phyloP scores from a whole-genome alignment of 176 grass and related monocot species.

The Cocos nucifera region DNA sequence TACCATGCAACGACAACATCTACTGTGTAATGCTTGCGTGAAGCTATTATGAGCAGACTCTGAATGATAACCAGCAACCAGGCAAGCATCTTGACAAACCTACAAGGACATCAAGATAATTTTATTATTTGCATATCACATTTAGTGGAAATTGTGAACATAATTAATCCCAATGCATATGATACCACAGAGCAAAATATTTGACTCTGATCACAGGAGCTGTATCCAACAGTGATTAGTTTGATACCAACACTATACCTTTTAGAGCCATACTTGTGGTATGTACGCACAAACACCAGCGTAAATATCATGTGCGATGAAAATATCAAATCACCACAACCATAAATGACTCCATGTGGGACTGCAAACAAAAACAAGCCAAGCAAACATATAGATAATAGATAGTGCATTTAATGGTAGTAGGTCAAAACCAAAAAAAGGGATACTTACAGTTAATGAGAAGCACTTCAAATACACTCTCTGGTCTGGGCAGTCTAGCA shows the following conservation, averaged over 20 bases:
- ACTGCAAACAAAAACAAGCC: constrained; percentile 41
- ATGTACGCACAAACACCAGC: constrained; percentile 83
- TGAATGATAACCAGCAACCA: constrained; percentile 76
- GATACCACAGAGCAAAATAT: too few species aligned
- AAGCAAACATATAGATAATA: not conserved
- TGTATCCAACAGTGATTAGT: too few species aligned
- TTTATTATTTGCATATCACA: too few species aligned
- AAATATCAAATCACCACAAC: constrained; percentile 98
- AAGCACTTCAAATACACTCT: constrained; percentile 70
- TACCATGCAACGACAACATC: constrained; percentile 96
- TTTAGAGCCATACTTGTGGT: constrained; percentile 89
- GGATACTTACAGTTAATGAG: constrained; percentile 69
- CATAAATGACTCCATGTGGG: constrained; percentile 78
- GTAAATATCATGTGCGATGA: constrained; percentile 99
- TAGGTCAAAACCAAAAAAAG: not conserved
- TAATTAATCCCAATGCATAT: too few species aligned
- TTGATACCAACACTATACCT: constrained; percentile 31
- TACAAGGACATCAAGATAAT: constrained; percentile 6
- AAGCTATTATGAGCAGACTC: constrained; percentile 79
- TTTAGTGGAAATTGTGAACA: too few species aligned
- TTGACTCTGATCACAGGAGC: too few species aligned
- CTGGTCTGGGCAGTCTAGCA: constrained; percentile 72
- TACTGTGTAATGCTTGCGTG: constrained; percentile 92
- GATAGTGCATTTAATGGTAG: constrained; percentile 15
- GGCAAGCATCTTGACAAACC: constrained; percentile 70